Conservation (phyloP, 805 yeast genomes). For the Clavispora vitiphila region DNA sequence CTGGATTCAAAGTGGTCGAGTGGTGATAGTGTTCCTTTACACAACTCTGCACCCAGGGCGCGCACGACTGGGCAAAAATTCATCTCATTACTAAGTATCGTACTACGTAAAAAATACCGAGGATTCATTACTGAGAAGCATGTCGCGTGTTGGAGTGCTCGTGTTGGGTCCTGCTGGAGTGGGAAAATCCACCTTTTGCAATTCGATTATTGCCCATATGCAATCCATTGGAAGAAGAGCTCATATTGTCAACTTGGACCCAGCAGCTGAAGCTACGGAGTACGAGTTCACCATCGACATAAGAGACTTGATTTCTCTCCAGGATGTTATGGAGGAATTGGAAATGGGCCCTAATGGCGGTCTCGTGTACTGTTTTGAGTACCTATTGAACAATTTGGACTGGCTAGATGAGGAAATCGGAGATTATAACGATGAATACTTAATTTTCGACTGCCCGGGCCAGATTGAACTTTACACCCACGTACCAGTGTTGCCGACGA, state of each 20-base stretch:
- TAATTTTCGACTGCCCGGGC: conserved; percentile 95
- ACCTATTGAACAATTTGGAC: conserved; percentile 80
- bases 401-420: conserved; percentile 98
- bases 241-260: conserved; percentile 91
- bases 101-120: no score
- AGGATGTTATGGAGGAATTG: conserved; percentile 94
- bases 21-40: background rate
- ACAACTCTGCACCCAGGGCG: conserved; percentile 1
- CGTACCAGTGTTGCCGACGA: conserved; percentile 85
- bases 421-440: conserved; percentile 88
- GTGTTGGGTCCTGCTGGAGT: conserved; percentile 98
- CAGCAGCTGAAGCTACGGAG: conserved; percentile 93
- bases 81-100: background rate
- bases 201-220: conserved; percentile 79
- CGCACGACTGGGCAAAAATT: conserved; percentile 13
- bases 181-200: conserved; percentile 91
- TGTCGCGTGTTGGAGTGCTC: conserved; percentile 93
- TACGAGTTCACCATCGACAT: conserved; percentile 91
- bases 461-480: conserved; percentile 94
- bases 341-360: conserved; percentile 96
- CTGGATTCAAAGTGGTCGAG: background rate
- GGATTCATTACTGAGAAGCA: no score
- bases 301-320: conserved; percentile 80
- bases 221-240: conserved; percentile 89
- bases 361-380: conserved; percentile 87